Evolutionary conservation across 2,329 filamentous ascomycete species (phyloP).

Genomic region (Chaetomium sp.): DNA sequence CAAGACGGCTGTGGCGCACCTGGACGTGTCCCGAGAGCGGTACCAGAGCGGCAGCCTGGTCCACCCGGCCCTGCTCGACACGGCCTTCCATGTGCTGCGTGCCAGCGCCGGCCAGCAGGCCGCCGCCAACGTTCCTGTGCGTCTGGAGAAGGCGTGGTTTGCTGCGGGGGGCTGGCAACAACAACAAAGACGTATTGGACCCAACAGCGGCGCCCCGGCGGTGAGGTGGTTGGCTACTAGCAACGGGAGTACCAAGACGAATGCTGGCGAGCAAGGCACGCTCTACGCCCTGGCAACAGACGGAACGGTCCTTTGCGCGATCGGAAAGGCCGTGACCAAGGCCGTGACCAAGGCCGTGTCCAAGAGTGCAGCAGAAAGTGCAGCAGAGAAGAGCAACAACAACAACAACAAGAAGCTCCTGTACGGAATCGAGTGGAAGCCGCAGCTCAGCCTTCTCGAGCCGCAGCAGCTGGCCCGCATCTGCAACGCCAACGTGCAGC

Average conservation of each 20-base stretch:
- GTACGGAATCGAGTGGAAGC: slow-evolving; percentile 33
- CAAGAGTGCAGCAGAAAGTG: background rate
- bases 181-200: too few species aligned
- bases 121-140: slow-evolving; percentile 26
- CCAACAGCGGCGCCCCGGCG: slow-evolving; percentile 9
- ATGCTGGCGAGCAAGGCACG: slow-evolving; percentile 23
- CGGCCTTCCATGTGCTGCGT: slow-evolving; percentile 21
- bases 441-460: slow-evolving; percentile 32
- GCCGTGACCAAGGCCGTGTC: slow-evolving; percentile 25
- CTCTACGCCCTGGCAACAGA: slow-evolving; percentile 28
- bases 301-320: slow-evolving; percentile 25
- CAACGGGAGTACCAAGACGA: background rate
- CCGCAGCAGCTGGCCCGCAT: slow-evolving; percentile 23
- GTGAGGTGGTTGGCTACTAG: slow-evolving; percentile 7
- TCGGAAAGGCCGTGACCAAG: slow-evolving; percentile 24
- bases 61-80: slow-evolving; percentile 32
- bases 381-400: background rate
- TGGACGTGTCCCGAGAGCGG: slow-evolving; percentile 20
- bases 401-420: slow-evolving; percentile 26
- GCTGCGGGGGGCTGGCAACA: slow-evolving; percentile 29
- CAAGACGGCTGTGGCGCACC: slow-evolving; percentile 18
- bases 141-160: slow-evolving; percentile 30
- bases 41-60: slow-evolving; percentile 24
- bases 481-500: slow-evolving; percentile 21
- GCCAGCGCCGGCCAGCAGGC: background rate